These are phyloP conservation scores for Parathielavia hyrcaniae DNA, from an alignment of 495 filamentous ascomycete genomes.

Conservation along the genomic window DNA sequence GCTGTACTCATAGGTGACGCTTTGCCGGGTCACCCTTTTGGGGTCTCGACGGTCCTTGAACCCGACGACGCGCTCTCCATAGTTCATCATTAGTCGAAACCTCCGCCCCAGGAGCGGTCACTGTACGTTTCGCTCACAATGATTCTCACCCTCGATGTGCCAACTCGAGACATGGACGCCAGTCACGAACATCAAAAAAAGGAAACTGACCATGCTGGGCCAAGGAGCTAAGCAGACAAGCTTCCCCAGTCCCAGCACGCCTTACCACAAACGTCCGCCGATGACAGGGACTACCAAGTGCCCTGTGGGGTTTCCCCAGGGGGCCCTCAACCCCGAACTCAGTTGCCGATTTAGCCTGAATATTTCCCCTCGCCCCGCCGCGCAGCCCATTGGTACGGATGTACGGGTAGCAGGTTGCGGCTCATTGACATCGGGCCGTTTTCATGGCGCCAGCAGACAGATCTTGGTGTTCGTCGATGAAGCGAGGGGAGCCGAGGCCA, in stretches of 20 bases:
- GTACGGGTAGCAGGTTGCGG: background rate
- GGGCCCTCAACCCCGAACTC: background rate
- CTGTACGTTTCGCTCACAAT: no score
- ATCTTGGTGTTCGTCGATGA: background rate
- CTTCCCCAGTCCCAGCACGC: no score
- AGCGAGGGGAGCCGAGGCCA: background rate
- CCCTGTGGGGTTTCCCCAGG: background rate
- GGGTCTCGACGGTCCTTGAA: background rate
- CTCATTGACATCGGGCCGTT: constrained; percentile 4
- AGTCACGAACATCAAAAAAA: no score
- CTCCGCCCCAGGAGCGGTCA: no score
- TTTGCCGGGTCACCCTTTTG: background rate
- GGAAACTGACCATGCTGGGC: no score
- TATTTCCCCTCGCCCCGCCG: constrained; percentile 1
- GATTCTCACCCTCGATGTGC: no score
- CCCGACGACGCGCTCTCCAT: no score
- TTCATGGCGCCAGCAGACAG: background rate
- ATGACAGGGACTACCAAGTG: background rate
- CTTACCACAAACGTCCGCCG: no score
- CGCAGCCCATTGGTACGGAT: constrained; percentile 2
- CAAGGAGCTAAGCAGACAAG: constrained; percentile 3
- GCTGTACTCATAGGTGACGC: background rate
- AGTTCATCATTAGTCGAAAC: no score
- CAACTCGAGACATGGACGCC: no score
- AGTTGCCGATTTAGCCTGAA: constrained; percentile 11